Evolutionary conservation across 805 yeast species (phyloP).

Genomic region (Cyberlindnera samutprakarnensis): DNA sequence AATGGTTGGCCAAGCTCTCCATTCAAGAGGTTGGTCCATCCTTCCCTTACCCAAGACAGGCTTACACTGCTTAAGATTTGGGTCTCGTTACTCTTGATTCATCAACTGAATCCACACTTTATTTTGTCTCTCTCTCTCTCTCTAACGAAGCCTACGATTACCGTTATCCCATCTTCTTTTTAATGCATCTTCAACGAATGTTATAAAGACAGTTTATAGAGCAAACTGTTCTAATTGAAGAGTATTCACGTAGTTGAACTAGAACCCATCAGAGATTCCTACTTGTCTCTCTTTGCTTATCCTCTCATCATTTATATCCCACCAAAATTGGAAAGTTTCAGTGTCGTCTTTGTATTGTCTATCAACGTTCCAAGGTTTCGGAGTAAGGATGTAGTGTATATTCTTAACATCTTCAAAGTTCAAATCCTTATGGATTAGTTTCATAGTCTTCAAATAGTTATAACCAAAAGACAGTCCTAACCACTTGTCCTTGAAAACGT

Average conservation of each 20-base stretch:
- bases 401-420: slow-evolving; percentile 46
- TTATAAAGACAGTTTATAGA: too few species aligned
- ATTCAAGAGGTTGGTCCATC: slow-evolving; percentile 94
- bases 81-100: slow-evolving; percentile 1
- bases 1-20: slow-evolving; percentile 91
- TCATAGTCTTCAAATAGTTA: slow-evolving; percentile 49
- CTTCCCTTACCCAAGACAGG: slow-evolving; percentile 48
- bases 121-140: not conserved
- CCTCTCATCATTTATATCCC: slow-evolving; percentile 35
- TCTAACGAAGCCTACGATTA: too few species aligned
- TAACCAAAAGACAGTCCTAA: slow-evolving; percentile 43
- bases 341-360: slow-evolving; percentile 31
- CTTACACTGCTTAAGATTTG: slow-evolving; percentile 10
- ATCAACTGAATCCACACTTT: slow-evolving; percentile 6
- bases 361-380: slow-evolving; percentile 53
- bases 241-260: not conserved
- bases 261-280: slow-evolving; percentile 12
- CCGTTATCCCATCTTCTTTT: too few species aligned
- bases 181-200: slow-evolving; percentile 3
- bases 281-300: slow-evolving; percentile 8
- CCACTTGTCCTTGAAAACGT: slow-evolving; percentile 45
- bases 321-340: slow-evolving; percentile 44
- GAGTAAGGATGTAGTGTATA: slow-evolving; percentile 48
- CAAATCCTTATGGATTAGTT: slow-evolving; percentile 34
- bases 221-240: too few species aligned